Percentiles rank a stretch among this genome's conserved stretches.
Conservation (phyloP, 1,284 basidiomycete genomes). For the Cystobasidium sp. region DNA sequence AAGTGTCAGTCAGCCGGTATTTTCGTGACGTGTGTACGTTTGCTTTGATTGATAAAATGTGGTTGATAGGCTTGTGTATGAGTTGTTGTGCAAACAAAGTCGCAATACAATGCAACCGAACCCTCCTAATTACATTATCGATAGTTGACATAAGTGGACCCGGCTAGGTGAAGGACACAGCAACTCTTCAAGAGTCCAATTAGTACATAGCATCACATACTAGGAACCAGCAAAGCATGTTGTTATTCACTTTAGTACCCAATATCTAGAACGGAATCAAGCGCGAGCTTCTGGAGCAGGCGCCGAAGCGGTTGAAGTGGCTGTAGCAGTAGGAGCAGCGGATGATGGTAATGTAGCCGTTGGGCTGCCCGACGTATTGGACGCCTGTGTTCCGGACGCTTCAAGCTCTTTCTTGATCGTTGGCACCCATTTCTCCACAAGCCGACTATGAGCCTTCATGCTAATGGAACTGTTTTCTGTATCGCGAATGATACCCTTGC, state of each 20-base stretch:
- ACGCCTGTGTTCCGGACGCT: not conserved
- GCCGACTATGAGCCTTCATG: conserved; percentile 33
- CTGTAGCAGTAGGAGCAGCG: not conserved
- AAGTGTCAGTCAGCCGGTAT: too few relatives aligned
- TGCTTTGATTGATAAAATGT: not conserved
- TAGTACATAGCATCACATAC: too few relatives aligned
- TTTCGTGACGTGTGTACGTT: not conserved
- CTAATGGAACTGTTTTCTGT: conserved; percentile 34
- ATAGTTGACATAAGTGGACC: too few relatives aligned
- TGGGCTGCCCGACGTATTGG: not conserved
- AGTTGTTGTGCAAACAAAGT: too few relatives aligned
- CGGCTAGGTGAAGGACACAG: too few relatives aligned
- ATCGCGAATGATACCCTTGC: conserved; percentile 21
- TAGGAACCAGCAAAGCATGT: too few relatives aligned
- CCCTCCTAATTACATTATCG: too few relatives aligned
- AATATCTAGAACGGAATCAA: too few relatives aligned
- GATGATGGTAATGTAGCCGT: not conserved
- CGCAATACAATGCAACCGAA: too few relatives aligned
- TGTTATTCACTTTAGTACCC: too few relatives aligned
- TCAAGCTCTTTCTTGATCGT: conserved; percentile 6
- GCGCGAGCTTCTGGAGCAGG: not conserved
- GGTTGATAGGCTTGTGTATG: too few relatives aligned
- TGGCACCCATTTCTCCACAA: conserved; percentile 35
- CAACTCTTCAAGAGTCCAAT: too few relatives aligned
- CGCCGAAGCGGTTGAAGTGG: conserved; percentile 3